Conservation (phyloP, 495 filamentous ascomycete genomes). For the Daldinia childiae region DNA sequence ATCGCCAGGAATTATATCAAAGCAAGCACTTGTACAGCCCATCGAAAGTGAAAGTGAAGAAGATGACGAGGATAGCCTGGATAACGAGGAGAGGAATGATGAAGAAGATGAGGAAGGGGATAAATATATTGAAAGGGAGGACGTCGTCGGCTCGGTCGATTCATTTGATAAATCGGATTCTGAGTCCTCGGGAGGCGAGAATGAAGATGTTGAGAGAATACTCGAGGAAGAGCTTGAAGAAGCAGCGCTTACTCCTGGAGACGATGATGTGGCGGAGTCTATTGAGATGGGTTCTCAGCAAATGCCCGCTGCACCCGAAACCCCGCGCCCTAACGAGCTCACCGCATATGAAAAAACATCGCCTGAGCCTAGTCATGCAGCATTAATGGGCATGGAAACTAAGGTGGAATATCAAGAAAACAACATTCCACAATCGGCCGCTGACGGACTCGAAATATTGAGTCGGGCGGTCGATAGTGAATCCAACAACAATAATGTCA, state of each 20-base stretch:
- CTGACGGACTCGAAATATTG: conserved; percentile 44
- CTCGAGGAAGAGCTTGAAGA: conserved; percentile 21
- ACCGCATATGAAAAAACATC: not conserved
- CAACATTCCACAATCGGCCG: conserved; percentile 27
- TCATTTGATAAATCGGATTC: conserved; percentile 7
- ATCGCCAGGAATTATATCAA: not conserved
- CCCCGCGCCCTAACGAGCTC: not conserved
- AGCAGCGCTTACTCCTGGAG: conserved; percentile 3
- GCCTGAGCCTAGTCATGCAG: not conserved
- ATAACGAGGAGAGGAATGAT: conserved; percentile 14
- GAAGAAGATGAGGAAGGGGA: conserved; percentile 12
- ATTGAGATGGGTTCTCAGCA: conserved; percentile 2
- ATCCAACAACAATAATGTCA: conserved; percentile 31
- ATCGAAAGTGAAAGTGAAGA: conserved; percentile 13
- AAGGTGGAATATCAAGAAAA: conserved; percentile 12
- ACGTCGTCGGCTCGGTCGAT: conserved; percentile 9
- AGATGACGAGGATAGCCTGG: conserved; percentile 14
- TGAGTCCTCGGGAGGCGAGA: conserved; percentile 5
- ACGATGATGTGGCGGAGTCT: conserved; percentile 15
- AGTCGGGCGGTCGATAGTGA: conserved; percentile 38
- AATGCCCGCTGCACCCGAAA: not conserved
- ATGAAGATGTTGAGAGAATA: conserved; percentile 14
- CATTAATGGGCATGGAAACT: conserved; percentile 26
- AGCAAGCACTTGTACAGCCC: not conserved
- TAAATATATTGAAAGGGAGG: conserved; percentile 15